Conservation (phyloP, 306 rosid genomes). For the Vicia faba region DNA sequence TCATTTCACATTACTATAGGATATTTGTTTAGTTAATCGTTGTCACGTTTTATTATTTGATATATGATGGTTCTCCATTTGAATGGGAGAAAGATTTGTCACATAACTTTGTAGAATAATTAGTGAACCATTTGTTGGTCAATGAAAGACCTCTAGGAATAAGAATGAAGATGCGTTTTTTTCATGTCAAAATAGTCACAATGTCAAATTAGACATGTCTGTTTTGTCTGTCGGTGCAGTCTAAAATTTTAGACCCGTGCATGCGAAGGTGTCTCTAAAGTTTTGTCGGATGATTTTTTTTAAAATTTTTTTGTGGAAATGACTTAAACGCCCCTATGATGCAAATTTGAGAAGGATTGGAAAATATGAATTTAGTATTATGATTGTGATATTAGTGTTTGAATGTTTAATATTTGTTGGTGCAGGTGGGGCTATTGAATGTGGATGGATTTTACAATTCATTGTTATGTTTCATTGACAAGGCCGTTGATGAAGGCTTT, state of each 20-base stretch:
- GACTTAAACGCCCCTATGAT: too few relatives aligned
- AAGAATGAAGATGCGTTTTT: too few relatives aligned
- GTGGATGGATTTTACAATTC: slow-evolving; percentile 98
- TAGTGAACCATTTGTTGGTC: slow-evolving; percentile 47
- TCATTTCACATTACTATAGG: slow-evolving; percentile 52
- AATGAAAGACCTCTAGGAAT: slow-evolving; percentile 35
- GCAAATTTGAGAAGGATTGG: too few relatives aligned
- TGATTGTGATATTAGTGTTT: slow-evolving; percentile 27
- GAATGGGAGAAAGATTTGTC: slow-evolving; percentile 61
- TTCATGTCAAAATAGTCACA: too few relatives aligned
- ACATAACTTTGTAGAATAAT: slow-evolving; percentile 8
- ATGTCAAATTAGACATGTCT: too few relatives aligned
- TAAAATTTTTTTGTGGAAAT: too few relatives aligned
- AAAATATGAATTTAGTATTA: neutral
- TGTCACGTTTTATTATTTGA: slow-evolving; percentile 57
- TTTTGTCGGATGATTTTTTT: too few relatives aligned
- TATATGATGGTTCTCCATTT: slow-evolving; percentile 54
- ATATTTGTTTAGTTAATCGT: slow-evolving; percentile 46
- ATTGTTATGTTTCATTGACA: slow-evolving; percentile 80
- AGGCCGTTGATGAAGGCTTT: slow-evolving; percentile 99
- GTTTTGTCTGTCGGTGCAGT: too few relatives aligned
- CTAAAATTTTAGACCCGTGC: too few relatives aligned
- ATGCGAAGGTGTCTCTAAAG: too few relatives aligned
- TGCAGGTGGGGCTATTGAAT: slow-evolving; percentile 95
- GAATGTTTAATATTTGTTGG: slow-evolving; percentile 18